These are phyloP conservation scores for Zoysia pacifica DNA, from an alignment of 176 grass and related monocot genomes.

Conservation along the genomic window DNA sequence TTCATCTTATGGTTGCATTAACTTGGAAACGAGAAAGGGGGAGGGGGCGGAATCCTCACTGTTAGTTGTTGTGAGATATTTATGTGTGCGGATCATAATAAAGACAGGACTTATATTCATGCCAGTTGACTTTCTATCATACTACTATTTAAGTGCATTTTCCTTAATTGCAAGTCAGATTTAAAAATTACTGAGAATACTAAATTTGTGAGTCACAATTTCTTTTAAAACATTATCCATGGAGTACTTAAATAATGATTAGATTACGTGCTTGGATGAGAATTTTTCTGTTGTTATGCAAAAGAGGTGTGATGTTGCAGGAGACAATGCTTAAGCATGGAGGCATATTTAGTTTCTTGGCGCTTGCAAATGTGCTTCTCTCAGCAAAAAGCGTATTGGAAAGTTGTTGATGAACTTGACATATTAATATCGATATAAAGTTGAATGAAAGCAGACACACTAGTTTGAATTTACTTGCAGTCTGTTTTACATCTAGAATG, in stretches of 20 bases:
- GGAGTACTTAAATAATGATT: background rate
- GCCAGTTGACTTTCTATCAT: background rate
- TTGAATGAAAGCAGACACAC: background rate
- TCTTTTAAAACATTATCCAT: background rate
- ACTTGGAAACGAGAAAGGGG: background rate
- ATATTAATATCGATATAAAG: background rate
- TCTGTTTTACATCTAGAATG: background rate
- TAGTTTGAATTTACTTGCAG: background rate
- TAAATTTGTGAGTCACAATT: background rate
- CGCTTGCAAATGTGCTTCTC: conserved; percentile 1
- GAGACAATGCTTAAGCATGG: background rate
- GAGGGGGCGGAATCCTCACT: background rate
- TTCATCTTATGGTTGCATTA: background rate
- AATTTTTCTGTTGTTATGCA: background rate
- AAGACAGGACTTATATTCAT: background rate
- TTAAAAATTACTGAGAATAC: background rate
- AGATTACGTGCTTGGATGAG: background rate
- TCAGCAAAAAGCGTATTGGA: background rate
- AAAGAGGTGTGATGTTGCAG: background rate
- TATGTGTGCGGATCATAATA: background rate
- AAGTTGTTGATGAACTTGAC: background rate
- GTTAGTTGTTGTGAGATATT: background rate
- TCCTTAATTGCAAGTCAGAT: background rate
- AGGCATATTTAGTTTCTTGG: conserved; percentile 21
- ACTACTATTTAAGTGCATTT: background rate